Percentiles rank a stretch among this genome's conserved stretches.
These are phyloP conservation scores for Blastomyces gilchristii DNA, from an alignment of 2,329 filamentous ascomycete genomes.

Conservation along the genomic window DNA sequence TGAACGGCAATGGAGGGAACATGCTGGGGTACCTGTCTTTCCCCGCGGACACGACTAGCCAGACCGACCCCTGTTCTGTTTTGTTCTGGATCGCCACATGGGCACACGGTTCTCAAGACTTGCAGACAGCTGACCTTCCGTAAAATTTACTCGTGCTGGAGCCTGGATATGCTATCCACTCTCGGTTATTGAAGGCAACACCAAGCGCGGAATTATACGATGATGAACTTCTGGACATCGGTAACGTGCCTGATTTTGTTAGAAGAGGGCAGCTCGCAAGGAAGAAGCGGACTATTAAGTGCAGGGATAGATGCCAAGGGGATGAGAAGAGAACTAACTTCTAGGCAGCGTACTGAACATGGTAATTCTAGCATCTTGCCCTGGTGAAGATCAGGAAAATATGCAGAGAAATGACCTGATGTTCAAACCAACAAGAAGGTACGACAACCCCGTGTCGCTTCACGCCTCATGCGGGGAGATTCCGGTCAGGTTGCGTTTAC, in stretches of 20 bases:
- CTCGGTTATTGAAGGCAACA: background rate
- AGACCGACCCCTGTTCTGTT: background rate
- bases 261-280: background rate
- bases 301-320: background rate
- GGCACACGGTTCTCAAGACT: background rate
- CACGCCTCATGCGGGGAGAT: background rate
- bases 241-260: background rate
- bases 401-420: background rate
- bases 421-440: background rate
- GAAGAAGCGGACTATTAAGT: background rate
- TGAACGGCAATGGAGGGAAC: background rate
- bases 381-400: background rate
- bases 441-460: background rate
- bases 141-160: background rate
- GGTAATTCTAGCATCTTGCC: background rate
- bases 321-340: background rate
- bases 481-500: background rate
- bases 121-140: background rate
- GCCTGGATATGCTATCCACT: background rate
- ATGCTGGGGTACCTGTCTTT: background rate
- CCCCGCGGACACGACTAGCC: background rate
- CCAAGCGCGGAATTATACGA: background rate
- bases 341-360: background rate
- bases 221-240: background rate
- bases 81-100: background rate